phyloP scores from a whole-genome alignment of 2,329 filamentous ascomycete species.

The Claviceps africana region DNA sequence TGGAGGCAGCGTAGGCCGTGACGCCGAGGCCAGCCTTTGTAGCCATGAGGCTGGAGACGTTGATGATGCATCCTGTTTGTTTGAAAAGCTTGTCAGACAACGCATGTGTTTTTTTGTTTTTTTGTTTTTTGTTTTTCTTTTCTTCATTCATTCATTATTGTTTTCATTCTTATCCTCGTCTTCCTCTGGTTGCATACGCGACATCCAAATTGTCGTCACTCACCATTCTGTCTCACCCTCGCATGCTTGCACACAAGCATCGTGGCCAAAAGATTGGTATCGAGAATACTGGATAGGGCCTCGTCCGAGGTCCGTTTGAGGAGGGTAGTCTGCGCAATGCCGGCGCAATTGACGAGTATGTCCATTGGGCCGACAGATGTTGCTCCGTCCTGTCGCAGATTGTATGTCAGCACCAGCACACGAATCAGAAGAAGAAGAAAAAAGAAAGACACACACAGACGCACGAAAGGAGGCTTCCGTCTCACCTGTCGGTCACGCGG shows the following conservation, averaged over 20 bases:
- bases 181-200: no score
- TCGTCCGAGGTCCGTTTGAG: constrained; percentile 40
- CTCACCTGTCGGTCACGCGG: not conserved
- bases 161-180: no score
- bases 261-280: constrained; percentile 57
- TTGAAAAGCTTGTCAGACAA: not conserved
- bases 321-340: constrained; percentile 51
- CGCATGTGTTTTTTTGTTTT: not conserved
- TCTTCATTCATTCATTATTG: no score
- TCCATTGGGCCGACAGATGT: constrained; percentile 24
- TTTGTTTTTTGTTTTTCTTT: not conserved
- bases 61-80: constrained; percentile 54
- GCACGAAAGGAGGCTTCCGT: not conserved
- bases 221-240: constrained; percentile 20
- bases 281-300: constrained; percentile 43
- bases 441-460: not conserved
- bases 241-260: constrained; percentile 45
- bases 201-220: not conserved
- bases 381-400: not conserved
- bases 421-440: no score
- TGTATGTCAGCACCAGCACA: not conserved
- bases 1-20: constrained; percentile 62
- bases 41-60: constrained; percentile 65
- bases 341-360: constrained; percentile 69
- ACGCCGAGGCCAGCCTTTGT: constrained; percentile 55